Evolutionary conservation across 2,329 filamentous ascomycete species (phyloP).

Genomic region (Claviceps spartinae): DNA sequence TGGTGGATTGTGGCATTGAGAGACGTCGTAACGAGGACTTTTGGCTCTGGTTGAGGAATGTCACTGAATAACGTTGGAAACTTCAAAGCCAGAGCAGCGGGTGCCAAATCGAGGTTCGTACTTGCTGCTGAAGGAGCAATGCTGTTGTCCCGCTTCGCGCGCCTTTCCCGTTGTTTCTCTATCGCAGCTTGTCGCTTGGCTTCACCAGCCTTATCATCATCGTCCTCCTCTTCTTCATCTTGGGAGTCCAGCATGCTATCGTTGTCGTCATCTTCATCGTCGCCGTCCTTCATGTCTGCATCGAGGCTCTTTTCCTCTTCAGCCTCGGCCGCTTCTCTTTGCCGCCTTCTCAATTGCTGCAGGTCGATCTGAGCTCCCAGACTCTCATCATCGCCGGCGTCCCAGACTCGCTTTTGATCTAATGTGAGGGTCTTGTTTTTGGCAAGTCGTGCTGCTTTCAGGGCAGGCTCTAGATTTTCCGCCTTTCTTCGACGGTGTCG

Average conservation of each 20-base stretch:
- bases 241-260: conserved; percentile 72
- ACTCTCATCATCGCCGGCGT: conserved; percentile 54
- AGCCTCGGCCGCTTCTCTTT: conserved; percentile 39
- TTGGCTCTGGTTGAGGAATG: conserved; percentile 49
- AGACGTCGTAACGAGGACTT: conserved; percentile 84
- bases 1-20: conserved; percentile 80
- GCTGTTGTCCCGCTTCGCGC: conserved; percentile 34
- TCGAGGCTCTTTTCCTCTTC: conserved; percentile 32
- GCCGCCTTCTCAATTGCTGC: conserved; percentile 43
- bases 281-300: conserved; percentile 27
- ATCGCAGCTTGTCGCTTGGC: conserved; percentile 28
- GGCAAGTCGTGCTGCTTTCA: conserved; percentile 59
- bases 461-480: conserved; percentile 67
- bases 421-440: conserved; percentile 70
- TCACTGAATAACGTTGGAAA: conserved; percentile 51
- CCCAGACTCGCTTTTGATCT: conserved; percentile 83
- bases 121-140: conserved; percentile 45
- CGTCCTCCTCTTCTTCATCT: conserved; percentile 39
- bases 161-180: conserved; percentile 31
- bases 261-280: conserved; percentile 42
- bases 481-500: conserved; percentile 70
- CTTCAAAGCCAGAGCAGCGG: conserved; percentile 43
- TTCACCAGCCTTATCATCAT: conserved; percentile 30
- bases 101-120: conserved; percentile 50
- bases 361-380: conserved; percentile 44